Base-by-base conservation (phyloP, 2,329 filamentous ascomycete species). In the Juglanconis oblonga region DNA sequence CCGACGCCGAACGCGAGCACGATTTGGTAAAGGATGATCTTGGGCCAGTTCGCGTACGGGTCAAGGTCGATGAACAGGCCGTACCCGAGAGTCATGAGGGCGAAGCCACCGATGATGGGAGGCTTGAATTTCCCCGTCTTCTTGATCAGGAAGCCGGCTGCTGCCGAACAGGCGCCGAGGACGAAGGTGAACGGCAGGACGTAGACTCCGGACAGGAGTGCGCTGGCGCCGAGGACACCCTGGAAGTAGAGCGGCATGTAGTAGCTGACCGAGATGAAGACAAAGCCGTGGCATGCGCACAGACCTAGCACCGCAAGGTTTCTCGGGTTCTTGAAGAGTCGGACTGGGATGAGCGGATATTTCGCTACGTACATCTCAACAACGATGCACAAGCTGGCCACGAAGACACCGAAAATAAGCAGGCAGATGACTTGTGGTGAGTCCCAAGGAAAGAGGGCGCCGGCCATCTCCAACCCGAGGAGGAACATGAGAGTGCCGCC, bases 211-310 rank as follows among this genome's bases (percentile, higher is more conserved):
- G 85, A 89, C n/a, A 77, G 76, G 38, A 89, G 74, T 0, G 87
- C 85, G 0, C 80, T 79, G 1, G 83, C 84, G 54, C 80, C 80
- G 2, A 87, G 80, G 0, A 87, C 88, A 3, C 86, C 81, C 69
- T 93, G 90, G 57, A 91, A 87, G 72, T 88, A 92, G 0, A 92
- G 78, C 0, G 90, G 90, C 32, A 92, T 76, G 67, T 89, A 92
- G 72, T 90, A 92, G 53, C 86, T 83, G 1, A 79, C 79, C 0
- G 81, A 84, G 45, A 89, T 87, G 71, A 88, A 89, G 38, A 85
- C 81, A 67, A 86, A 76, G 0, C 74, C 75, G 62, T 83, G 79
- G 58, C 76, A 74, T 54, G 79, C 76, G 42, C 70, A 73, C 3
- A 80, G 72, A 3, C 64, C 67, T n/a, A 88, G 78, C 4, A 79